Evolutionary conservation across 83 land plant species (phyloP).

Genomic region (Thuja plicata): DNA sequence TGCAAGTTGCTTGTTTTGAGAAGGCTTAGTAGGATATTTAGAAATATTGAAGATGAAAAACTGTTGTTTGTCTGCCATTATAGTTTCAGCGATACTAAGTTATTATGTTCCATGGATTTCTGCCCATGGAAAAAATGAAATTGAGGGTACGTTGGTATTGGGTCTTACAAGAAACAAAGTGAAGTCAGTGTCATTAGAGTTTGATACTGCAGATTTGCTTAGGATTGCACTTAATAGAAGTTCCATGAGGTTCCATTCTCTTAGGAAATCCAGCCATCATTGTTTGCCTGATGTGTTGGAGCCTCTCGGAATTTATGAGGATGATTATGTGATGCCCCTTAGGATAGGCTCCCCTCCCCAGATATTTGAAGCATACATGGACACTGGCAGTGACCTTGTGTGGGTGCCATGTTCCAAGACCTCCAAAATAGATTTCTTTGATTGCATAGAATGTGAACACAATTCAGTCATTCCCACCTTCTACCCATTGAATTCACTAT

Average conservation of each 20-base stretch:
- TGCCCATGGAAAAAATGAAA: background rate
- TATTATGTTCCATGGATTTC: background rate
- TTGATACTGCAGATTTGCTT: background rate
- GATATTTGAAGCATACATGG: slow-evolving; percentile 44
- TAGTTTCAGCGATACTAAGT: background rate
- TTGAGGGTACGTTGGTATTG: background rate
- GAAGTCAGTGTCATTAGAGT: background rate
- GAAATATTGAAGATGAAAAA: background rate
- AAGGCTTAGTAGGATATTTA: background rate
- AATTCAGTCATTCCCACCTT: slow-evolving; percentile 21
- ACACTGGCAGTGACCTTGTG: slow-evolving; percentile 64
- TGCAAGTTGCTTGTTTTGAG: background rate
- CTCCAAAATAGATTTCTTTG: slow-evolving; percentile 15
- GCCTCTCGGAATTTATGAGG: slow-evolving; percentile 38
- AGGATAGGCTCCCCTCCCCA: slow-evolving; percentile 49
- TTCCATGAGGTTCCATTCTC: background rate
- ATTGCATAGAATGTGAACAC: slow-evolving; percentile 40
- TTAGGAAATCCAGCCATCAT: background rate
- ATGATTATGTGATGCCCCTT: slow-evolving; percentile 45
- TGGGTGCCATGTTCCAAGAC: slow-evolving; percentile 52
- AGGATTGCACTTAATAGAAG: background rate
- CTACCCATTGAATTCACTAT: slow-evolving; percentile 32
- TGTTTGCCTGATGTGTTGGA: slow-evolving; percentile 18
- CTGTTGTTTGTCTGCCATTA: background rate
- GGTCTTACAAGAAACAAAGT: background rate